Conservation (phyloP, 306 rosid genomes). For the Amphicarpaea edgeworthii region DNA sequence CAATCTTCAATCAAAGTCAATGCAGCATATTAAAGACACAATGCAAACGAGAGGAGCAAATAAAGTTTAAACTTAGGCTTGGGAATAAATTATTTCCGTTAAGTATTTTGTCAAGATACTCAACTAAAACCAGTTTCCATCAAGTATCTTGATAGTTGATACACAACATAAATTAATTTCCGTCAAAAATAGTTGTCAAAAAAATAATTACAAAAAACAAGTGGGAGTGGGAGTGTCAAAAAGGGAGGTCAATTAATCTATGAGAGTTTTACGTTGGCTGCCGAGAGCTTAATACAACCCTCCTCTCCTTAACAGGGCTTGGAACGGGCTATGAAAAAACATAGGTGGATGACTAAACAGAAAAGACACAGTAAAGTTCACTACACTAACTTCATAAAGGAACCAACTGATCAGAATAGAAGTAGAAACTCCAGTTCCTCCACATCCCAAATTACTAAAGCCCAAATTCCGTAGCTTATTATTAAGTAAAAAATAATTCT, state of each 20-base stretch:
- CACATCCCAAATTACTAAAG: neutral
- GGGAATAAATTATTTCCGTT: neutral
- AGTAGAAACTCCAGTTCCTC: neutral
- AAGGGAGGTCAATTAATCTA: neutral
- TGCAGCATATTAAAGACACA: constrained; percentile 23
- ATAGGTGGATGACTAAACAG: neutral
- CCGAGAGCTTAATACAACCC: too few species aligned
- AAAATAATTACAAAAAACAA: neutral
- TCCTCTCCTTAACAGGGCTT: too few species aligned
- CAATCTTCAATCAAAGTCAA: constrained; percentile 67
- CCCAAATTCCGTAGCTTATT: neutral
- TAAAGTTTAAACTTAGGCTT: constrained; percentile 21
- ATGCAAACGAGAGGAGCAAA: constrained; percentile 22
- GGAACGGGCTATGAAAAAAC: too few species aligned
- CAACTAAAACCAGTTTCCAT: neutral
- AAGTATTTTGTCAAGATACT: neutral
- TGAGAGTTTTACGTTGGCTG: too few species aligned
- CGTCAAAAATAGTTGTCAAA: neutral
- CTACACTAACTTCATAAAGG: constrained; percentile 18
- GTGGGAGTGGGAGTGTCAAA: neutral
- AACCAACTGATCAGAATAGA: constrained; percentile 3
- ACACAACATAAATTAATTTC: neutral
- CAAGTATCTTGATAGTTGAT: neutral
- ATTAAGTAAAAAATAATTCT: constrained; percentile 12
- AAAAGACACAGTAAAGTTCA: neutral